Evolutionary conservation across 2,329 filamentous ascomycete genomes (phyloP).

Genomic region (Hymenoscyphus fraxineus): DNA sequence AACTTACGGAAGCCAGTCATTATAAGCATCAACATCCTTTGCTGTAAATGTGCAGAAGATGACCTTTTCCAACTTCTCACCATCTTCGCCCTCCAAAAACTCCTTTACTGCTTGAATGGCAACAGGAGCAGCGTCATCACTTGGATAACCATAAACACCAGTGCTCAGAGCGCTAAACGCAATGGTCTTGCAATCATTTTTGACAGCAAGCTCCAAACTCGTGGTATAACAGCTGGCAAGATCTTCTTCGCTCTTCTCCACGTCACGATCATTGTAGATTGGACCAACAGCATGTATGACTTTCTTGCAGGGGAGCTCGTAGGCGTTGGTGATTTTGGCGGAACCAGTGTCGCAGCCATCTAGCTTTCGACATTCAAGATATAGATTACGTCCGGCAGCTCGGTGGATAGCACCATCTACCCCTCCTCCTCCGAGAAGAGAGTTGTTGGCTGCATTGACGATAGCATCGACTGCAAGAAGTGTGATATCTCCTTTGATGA

Average conservation of each 20-base stretch:
- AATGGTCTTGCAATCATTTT: conserved; percentile 63
- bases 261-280: conserved; percentile 53
- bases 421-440: conserved; percentile 81
- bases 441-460: conserved; percentile 85
- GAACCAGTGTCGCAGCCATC: conserved; percentile 71
- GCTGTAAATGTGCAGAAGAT: conserved; percentile 80
- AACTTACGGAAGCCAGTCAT: conserved; percentile 67
- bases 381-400: conserved; percentile 68
- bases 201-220: conserved; percentile 68
- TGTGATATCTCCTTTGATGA: conserved; percentile 78
- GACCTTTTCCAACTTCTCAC: conserved; percentile 61
- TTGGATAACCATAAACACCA: conserved; percentile 86
- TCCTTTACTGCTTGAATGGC: conserved; percentile 59
- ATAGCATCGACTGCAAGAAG: conserved; percentile 74
- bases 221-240: conserved; percentile 63
- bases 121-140: conserved; percentile 63
- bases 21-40: conserved; percentile 75
- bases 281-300: conserved; percentile 93
- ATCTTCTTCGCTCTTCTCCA: conserved; percentile 44
- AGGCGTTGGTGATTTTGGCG: conserved; percentile 78
- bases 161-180: conserved; percentile 86
- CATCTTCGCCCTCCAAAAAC: conserved; percentile 49
- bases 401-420: conserved; percentile 85
- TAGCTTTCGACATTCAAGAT: conserved; percentile 68
- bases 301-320: conserved; percentile 69